Evolutionary conservation across 2,329 filamentous ascomycete species (phyloP).

Genomic region (Dactylellina leptospora): DNA sequence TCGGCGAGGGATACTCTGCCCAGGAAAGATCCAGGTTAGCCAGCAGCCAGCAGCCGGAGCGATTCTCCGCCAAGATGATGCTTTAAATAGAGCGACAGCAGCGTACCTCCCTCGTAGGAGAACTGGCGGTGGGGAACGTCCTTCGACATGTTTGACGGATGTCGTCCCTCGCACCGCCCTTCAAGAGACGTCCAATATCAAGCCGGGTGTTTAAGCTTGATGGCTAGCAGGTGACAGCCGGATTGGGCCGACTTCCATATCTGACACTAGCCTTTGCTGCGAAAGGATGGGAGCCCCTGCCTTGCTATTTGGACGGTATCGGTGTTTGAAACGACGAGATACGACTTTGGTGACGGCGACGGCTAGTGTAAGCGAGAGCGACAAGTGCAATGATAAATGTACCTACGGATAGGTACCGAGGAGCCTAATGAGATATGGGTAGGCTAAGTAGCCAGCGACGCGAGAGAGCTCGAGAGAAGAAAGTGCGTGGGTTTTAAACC

Average conservation of each 20-base stretch:
- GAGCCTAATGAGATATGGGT: neutral
- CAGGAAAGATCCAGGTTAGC: too few relatives aligned
- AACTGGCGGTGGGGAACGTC: constrained; percentile 43
- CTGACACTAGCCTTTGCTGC: too few relatives aligned
- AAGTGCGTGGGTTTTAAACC: neutral
- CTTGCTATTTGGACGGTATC: neutral
- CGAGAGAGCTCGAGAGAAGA: neutral
- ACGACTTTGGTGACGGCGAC: constrained; percentile 1
- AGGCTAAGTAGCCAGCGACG: constrained; percentile 3
- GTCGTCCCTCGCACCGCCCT: too few relatives aligned
- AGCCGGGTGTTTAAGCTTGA: too few relatives aligned
- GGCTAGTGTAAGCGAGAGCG: constrained; percentile 16
- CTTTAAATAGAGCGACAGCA: constrained; percentile 13
- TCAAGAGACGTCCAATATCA: too few relatives aligned
- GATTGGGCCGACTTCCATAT: constrained; percentile 42
- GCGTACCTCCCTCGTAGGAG: constrained; percentile 32
- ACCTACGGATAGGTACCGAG: too few relatives aligned
- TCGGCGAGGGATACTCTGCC: constrained; percentile 14
- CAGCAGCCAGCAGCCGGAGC: too few relatives aligned
- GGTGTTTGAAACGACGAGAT: constrained; percentile 6
- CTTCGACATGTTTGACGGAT: constrained; percentile 21
- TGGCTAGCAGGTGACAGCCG: constrained; percentile 22
- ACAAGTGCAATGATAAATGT: neutral
- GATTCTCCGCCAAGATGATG: neutral
- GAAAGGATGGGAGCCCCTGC: too few relatives aligned